These are phyloP conservation scores for Lecanicillium sp. DNA, from an alignment of 2,329 filamentous ascomycete genomes.

Conservation along the genomic window DNA sequence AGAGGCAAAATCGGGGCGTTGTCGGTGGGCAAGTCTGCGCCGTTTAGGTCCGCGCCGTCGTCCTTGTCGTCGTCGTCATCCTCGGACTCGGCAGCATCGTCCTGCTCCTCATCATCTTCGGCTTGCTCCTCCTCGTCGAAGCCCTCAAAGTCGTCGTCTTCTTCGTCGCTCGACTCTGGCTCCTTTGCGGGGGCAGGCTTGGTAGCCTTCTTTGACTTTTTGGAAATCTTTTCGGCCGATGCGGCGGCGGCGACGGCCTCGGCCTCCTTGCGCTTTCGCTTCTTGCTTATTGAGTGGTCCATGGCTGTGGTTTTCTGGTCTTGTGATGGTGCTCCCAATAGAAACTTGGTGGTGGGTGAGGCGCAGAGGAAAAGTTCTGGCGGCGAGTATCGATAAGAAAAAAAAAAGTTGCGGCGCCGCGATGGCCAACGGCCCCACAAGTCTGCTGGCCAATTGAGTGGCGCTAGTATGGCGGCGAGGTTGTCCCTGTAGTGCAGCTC, in stretches of 20 bases:
- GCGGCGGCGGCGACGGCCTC: slow-evolving; percentile 20
- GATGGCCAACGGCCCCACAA: too few relatives aligned
- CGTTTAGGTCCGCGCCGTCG: slow-evolving; percentile 19
- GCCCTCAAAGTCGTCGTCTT: slow-evolving; percentile 21
- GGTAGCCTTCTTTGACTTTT: slow-evolving; percentile 37
- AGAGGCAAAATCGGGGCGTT: slow-evolving; percentile 44
- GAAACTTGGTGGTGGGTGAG: not conserved
- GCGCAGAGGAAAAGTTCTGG: slow-evolving; percentile 4
- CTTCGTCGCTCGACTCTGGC: slow-evolving; percentile 18
- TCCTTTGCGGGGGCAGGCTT: slow-evolving; percentile 17
- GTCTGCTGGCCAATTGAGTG: too few relatives aligned
- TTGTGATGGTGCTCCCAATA: not conserved
- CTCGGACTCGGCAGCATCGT: slow-evolving; percentile 16
- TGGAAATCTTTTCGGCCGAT: slow-evolving; percentile 14
- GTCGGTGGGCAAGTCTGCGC: slow-evolving; percentile 26
- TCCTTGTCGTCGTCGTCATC: slow-evolving; percentile 23
- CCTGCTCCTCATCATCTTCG: slow-evolving; percentile 19
- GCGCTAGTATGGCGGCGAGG: not conserved
- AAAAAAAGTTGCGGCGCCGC: slow-evolving; percentile 9
- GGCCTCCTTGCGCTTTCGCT: slow-evolving; percentile 33
- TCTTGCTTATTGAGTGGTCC: slow-evolving; percentile 31
- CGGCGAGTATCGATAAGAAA: not conserved
- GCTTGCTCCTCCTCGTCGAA: slow-evolving; percentile 17
- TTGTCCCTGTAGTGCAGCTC: too few relatives aligned
- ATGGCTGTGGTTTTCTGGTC: slow-evolving; percentile 15